Evolutionary conservation across 2,329 filamentous ascomycete genomes (phyloP), one percentile per base, ranked within the genome.

Genomic region (Hypomyces rosellus): DNA sequence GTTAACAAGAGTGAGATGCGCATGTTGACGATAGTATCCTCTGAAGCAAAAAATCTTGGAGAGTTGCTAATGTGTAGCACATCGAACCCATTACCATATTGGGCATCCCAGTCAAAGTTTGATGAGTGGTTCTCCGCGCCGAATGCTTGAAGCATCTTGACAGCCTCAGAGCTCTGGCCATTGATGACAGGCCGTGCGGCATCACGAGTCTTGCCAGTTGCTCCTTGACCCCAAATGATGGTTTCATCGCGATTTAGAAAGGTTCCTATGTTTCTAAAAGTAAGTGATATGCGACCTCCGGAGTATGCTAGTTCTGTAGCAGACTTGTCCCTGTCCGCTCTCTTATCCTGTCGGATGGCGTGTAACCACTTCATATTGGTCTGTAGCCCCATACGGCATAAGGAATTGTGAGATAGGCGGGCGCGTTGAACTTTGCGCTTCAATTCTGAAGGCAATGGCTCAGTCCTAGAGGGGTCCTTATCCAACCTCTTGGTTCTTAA

Each of bases 321-420:
- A 0, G 79, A 76, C 66, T 92, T 91, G 56, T 91, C 86, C 1
- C 73, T 69, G 1, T 74, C 69, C 1, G 79, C 72, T 22, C 93
- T 82, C 65, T 91, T 95, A 68, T 99, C 93, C 40, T 87, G 82
- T 45, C 86, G 84, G 64, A 99, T 96, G n/a, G 84, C 84, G 69
- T 99, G 93, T 11, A 96, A 77, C 89, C 91, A 97, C 58, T 82
- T 79, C 69, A 79, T 82, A 63, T 99, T 99, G 1, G 90, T 95
- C 37, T 74, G 65, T 15, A 89, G 74, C 3, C 91, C 91, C 67
- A 97, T 85, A 43, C 86, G 78, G 62, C 91, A 90, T 56, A 96
- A 81, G 1, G 89, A 95, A 65, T 95, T 95, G 65, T 97, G 91
- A 1, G 90, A 88, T 53, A 99, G 76, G 1, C 74, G 75, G 3